These are phyloP conservation scores for Digitaria exilis DNA, from an alignment of 202 grass and related monocot species.

Conservation along the genomic window DNA sequence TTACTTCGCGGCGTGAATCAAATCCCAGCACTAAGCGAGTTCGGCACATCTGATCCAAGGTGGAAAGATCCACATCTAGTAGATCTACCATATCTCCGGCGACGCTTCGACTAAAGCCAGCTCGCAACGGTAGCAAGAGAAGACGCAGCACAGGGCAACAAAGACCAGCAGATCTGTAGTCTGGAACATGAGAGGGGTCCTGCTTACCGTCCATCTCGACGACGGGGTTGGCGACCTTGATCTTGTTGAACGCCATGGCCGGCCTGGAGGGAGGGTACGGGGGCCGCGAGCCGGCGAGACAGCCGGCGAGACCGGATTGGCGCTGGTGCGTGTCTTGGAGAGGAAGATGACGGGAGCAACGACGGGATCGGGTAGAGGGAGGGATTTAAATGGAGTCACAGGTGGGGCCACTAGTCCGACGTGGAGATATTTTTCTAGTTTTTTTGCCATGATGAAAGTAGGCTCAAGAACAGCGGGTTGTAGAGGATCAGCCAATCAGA, in stretches of 20 bases:
- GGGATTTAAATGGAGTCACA: background rate
- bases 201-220: constrained; percentile 98
- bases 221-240: constrained; percentile 89
- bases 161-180: background rate
- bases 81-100: background rate
- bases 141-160: background rate
- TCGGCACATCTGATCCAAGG: background rate
- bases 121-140: background rate
- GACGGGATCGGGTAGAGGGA: background rate
- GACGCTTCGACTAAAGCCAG: background rate
- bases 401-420: background rate
- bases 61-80: background rate
- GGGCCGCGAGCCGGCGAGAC: background rate
- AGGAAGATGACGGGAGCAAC: constrained; percentile 3
- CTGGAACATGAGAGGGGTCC: background rate
- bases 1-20: background rate
- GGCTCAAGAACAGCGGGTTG: no score
- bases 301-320: constrained; percentile 1
- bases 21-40: background rate
- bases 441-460: no score
- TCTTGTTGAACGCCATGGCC: constrained; percentile 89
- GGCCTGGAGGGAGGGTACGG: background rate
- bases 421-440: background rate
- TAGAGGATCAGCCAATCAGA: no score
- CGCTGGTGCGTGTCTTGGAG: constrained; percentile 25